These are phyloP conservation scores for Collybia mongolica DNA, from an alignment of 768 basidiomycete genomes.

Conservation along the genomic window DNA sequence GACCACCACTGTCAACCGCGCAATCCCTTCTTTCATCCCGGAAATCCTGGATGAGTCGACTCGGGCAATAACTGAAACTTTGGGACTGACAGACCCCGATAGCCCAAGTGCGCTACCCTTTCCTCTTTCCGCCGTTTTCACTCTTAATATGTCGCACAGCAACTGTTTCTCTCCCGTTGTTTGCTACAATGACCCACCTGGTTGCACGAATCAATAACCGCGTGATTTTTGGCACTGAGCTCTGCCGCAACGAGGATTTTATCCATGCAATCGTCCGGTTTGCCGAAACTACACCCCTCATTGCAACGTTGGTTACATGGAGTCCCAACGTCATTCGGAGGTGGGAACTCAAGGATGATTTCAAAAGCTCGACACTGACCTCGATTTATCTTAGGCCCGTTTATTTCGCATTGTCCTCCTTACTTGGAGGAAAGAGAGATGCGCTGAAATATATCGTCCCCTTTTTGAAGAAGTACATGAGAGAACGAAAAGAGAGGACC, in stretches of 20 bases:
- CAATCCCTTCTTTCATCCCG: slow-evolving; percentile 33
- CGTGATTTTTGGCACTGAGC: slow-evolving; percentile 32
- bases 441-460: slow-evolving; percentile 27
- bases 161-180: slow-evolving; percentile 22
- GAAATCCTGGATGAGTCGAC: slow-evolving; percentile 34
- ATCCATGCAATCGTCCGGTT: slow-evolving; percentile 32
- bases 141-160: slow-evolving; percentile 12
- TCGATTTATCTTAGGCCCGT: slow-evolving; percentile 18
- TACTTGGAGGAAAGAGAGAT: slow-evolving; percentile 32
- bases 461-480: slow-evolving; percentile 23
- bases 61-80: slow-evolving; percentile 26
- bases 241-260: slow-evolving; percentile 34
- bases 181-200: slow-evolving; percentile 35
- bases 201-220: slow-evolving; percentile 37
- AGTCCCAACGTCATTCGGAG: slow-evolving; percentile 26
- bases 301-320: slow-evolving; percentile 33
- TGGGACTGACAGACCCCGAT: slow-evolving; percentile 14
- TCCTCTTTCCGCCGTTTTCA: neutral
- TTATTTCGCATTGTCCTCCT: slow-evolving; percentile 27
- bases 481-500: slow-evolving; percentile 14
- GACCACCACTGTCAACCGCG: slow-evolving; percentile 34
- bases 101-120: slow-evolving; percentile 6
- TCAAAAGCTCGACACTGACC: too few relatives aligned
- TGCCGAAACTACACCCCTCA: slow-evolving; percentile 30
- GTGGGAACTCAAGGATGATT: slow-evolving; percentile 12